Evolutionary conservation across 148 eudicot genomes (phyloP).

Genomic region (Bassia scoparia): DNA sequence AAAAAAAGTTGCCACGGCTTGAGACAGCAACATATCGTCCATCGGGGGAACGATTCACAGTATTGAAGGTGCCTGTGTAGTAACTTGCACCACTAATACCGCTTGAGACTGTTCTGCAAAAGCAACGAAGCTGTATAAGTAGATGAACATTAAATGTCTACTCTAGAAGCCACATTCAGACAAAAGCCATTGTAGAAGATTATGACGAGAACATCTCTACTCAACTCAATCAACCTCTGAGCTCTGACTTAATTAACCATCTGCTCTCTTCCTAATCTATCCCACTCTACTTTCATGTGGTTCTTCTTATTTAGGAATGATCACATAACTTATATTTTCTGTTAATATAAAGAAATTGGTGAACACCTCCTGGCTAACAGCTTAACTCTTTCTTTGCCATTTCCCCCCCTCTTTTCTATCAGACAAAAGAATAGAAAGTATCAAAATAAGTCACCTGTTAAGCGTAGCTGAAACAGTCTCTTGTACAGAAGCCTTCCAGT

Average conservation of each 20-base stretch:
- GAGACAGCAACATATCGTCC: constrained; percentile 98
- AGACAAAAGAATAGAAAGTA: not conserved
- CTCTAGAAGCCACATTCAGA: not conserved
- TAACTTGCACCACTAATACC: constrained; percentile 99
- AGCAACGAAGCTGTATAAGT: constrained; percentile 33
- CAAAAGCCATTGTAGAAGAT: not conserved
- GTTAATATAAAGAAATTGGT: too few relatives aligned
- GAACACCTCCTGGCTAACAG: too few relatives aligned
- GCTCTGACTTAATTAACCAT: constrained; percentile 10
- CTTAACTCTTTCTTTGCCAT: not conserved
- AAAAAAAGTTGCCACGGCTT: constrained; percentile 94
- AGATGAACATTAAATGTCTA: constrained; percentile 8
- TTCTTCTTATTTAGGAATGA: not conserved
- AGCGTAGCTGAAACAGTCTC: constrained; percentile 99
- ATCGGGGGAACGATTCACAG: constrained; percentile 95
- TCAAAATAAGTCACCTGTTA: constrained; percentile 63
- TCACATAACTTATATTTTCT: not conserved
- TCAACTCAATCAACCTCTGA: not conserved
- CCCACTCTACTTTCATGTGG: not conserved
- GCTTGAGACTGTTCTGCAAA: constrained; percentile 99
- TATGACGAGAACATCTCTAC: not conserved
- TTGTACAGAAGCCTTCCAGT: constrained; percentile 97
- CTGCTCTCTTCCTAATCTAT: constrained; percentile 1
- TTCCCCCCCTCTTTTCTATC: too few relatives aligned
- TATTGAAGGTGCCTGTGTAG: constrained; percentile 93